Evolutionary conservation across 306 rosid species (phyloP), one percentile per base, ranked within the genome.

Genomic region (Castanea sativa): DNA sequence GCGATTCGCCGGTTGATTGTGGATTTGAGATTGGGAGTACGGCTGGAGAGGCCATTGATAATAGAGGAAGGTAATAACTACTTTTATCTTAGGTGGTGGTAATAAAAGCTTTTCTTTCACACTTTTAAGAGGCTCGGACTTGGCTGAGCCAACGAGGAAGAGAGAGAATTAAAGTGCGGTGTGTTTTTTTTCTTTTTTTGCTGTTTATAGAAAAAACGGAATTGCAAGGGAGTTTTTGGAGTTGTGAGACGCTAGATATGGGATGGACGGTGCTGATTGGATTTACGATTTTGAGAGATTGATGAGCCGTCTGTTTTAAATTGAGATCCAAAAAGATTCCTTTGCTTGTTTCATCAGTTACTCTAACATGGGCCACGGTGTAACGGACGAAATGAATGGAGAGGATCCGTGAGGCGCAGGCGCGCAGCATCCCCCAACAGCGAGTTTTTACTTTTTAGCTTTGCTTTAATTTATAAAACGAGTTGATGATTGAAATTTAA

Each of bases 1-100:
- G 78, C 70, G 87, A 75, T 85, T 71, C 69, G 41, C 69, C 41
- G 41, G 69, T 69, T 38, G 73, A 38, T 10, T 33, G 53, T 1
- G 55, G 30, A 53, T 41, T 69, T 41, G 73, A 69, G 55, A 41
- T 41, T 9, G 73, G 73, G 10, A 69, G 45, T 5, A 20, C 41
- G 16, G 73, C 3, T 9, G 55, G 18, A n/a, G 73, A 19, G 53
- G 73, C 51, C 53, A 43, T 35, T 7, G 4, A 8, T 3, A 25
- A 41, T 8, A 8, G 11, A 41, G 45, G 45, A 41, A 8, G 8
- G 11, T 41, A 8, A 41, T 0, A 7, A 2, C 2, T 0, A 41
- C 3, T 41, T 41, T 41, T 41, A 8, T 41, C 8, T 41, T 41
- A 8, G 8, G 45, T 8, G 11, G 11, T 41, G 45, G 45, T 41